Evolutionary conservation across 768 basidiomycete genomes (phyloP).

Genomic region (Cystofilobasidium capitatum): DNA sequence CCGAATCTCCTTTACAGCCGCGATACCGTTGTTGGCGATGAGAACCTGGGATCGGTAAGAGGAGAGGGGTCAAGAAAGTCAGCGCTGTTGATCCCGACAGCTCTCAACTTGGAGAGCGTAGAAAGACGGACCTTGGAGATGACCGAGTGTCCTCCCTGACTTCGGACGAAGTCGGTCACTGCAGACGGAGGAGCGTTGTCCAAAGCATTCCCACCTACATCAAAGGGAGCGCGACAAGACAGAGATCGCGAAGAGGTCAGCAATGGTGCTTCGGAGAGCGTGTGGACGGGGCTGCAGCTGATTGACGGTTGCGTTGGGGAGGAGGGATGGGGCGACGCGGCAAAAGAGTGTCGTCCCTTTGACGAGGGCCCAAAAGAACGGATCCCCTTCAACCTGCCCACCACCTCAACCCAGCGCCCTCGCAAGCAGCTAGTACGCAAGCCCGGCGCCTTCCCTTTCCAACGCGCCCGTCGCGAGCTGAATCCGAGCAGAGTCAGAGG

Average conservation of each 20-base stretch:
- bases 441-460: not conserved
- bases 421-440: not conserved
- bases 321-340: not conserved
- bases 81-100: not conserved
- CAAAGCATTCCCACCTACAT: constrained; percentile 81
- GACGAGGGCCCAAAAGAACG: no score
- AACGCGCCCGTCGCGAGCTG: not conserved
- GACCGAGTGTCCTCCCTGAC: constrained; percentile 89
- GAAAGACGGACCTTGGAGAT: constrained; percentile 74
- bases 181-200: constrained; percentile 68
- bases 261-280: not conserved
- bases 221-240: constrained; percentile 6
- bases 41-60: constrained; percentile 55
- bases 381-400: not conserved
- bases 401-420: not conserved
- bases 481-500: not conserved
- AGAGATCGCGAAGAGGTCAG: not conserved
- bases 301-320: not conserved
- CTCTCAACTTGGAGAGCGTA: not conserved
- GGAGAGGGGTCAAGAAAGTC: not conserved
- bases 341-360: no score
- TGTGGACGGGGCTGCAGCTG: not conserved
- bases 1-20: constrained; percentile 97
- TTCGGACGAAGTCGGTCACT: constrained; percentile 82
- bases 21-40: constrained; percentile 99